Evolutionary conservation across 2,329 filamentous ascomycete genomes (phyloP).

Genomic region (Raffaelea arxii): DNA sequence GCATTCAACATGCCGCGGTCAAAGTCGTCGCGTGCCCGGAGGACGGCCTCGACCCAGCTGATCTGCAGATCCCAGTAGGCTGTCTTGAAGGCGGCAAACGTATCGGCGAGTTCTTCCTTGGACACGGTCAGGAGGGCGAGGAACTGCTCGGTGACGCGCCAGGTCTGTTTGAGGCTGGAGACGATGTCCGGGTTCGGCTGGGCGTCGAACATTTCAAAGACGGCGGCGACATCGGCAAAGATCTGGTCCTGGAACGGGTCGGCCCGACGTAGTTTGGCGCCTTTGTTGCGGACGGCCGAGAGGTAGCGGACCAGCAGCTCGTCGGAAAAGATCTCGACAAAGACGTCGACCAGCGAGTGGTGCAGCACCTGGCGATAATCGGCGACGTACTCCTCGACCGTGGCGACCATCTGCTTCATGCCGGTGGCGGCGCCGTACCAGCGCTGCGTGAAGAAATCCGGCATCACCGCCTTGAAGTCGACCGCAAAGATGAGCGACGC

Average conservation of each 20-base stretch:
- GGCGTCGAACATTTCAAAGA: constrained; percentile 77
- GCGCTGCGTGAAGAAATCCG: constrained; percentile 79
- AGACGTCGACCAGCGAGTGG: constrained; percentile 78
- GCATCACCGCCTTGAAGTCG: constrained; percentile 76
- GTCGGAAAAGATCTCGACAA: constrained; percentile 88
- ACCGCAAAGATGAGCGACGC: constrained; percentile 79
- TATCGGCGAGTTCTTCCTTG: constrained; percentile 59
- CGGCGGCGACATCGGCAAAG: constrained; percentile 82
- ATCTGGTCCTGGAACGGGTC: constrained; percentile 91
- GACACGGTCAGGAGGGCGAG: constrained; percentile 71
- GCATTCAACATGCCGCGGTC: constrained; percentile 80
- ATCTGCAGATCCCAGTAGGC: constrained; percentile 92
- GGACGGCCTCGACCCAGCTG: constrained; percentile 87
- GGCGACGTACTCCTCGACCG: constrained; percentile 86
- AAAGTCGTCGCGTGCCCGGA: constrained; percentile 84
- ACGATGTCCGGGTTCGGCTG: constrained; percentile 59
- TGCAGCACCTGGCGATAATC: constrained; percentile 83
- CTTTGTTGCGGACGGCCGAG: constrained; percentile 74
- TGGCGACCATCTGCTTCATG: constrained; percentile 89
- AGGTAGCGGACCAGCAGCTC: constrained; percentile 84
- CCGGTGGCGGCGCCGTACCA: constrained; percentile 75
- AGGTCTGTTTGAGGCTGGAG: constrained; percentile 74
- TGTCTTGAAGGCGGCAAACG: constrained; percentile 75
- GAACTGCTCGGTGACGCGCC: constrained; percentile 83
- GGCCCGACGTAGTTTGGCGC: constrained; percentile 73